These are phyloP conservation scores for Tympanopsis confertula DNA, from an alignment of 2,329 filamentous ascomycete species.

Conservation along the genomic window DNA sequence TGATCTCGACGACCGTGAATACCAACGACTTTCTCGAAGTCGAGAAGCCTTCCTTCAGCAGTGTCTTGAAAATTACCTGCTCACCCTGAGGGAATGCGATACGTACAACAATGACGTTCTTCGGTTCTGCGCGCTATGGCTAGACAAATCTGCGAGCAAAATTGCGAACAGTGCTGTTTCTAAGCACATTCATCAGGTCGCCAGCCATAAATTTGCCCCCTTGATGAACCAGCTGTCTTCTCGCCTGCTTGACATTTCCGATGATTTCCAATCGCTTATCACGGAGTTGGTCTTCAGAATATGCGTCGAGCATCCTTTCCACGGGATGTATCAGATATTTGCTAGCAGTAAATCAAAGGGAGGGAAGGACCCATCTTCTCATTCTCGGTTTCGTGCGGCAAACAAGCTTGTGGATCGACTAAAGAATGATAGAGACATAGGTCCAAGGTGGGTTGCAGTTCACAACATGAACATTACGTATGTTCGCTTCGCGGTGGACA, in stretches of 20 bases:
- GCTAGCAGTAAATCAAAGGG: slow-evolving; percentile 62
- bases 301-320: slow-evolving; percentile 85
- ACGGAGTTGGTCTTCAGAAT: slow-evolving; percentile 68
- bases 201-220: slow-evolving; percentile 81
- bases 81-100: slow-evolving; percentile 74
- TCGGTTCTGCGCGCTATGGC: slow-evolving; percentile 87
- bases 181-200: slow-evolving; percentile 60
- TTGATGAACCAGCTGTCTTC: slow-evolving; percentile 96
- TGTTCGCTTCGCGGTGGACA: slow-evolving; percentile 50
- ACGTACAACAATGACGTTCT: slow-evolving; percentile 81
- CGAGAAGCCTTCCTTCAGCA: slow-evolving; percentile 75
- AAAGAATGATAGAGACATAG: slow-evolving; percentile 39
- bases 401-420: slow-evolving; percentile 56
- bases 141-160: slow-evolving; percentile 70
- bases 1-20: slow-evolving; percentile 78
- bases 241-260: slow-evolving; percentile 62
- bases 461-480: slow-evolving; percentile 62
- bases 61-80: slow-evolving; percentile 85
- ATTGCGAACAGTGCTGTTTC: slow-evolving; percentile 68
- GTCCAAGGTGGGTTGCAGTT: slow-evolving; percentile 56
- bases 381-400: slow-evolving; percentile 62
- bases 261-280: slow-evolving; percentile 66
- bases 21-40: slow-evolving; percentile 64
- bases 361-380: slow-evolving; percentile 62
- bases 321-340: slow-evolving; percentile 95